Evolutionary conservation across 179 eudicot genomes (phyloP).

Genomic region (Kewa caespitosa): DNA sequence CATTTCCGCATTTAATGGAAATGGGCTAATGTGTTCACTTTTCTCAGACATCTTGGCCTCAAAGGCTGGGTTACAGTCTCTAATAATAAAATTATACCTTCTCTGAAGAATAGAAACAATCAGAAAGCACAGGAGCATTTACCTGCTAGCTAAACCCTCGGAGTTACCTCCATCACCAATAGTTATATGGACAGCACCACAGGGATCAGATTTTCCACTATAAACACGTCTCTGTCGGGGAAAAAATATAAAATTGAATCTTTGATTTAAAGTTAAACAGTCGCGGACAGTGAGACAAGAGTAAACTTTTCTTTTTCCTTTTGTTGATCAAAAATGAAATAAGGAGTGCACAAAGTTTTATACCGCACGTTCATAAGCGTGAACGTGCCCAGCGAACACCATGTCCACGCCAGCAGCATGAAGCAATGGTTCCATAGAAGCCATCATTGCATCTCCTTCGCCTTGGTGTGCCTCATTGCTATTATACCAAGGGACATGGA

Average conservation of each 20-base stretch:
- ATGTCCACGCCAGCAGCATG: conserved; percentile 91
- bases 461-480: conserved; percentile 90
- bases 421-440: conserved; percentile 77
- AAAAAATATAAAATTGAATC: conserved; percentile 3
- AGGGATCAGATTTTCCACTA: conserved; percentile 61
- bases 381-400: conserved; percentile 88
- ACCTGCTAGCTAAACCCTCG: conserved; percentile 88
- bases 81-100: too few relatives aligned
- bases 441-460: conserved; percentile 92
- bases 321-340: background rate
- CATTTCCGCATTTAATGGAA: too few relatives aligned
- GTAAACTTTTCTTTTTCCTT: too few relatives aligned
- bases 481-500: conserved; percentile 98
- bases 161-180: conserved; percentile 96
- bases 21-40: too few relatives aligned
- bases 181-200: conserved; percentile 94
- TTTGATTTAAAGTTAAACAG: background rate
- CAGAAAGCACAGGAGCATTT: conserved; percentile 27
- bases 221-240: conserved; percentile 64
- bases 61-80: too few relatives aligned
- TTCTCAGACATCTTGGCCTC: too few relatives aligned
- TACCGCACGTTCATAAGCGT: conserved; percentile 96
- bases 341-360: conserved; percentile 18
- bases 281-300: background rate
- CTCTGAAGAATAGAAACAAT: too few relatives aligned